Conservation (phyloP, 208 protist genomes). For the Trichomonas tenax region DNA sequence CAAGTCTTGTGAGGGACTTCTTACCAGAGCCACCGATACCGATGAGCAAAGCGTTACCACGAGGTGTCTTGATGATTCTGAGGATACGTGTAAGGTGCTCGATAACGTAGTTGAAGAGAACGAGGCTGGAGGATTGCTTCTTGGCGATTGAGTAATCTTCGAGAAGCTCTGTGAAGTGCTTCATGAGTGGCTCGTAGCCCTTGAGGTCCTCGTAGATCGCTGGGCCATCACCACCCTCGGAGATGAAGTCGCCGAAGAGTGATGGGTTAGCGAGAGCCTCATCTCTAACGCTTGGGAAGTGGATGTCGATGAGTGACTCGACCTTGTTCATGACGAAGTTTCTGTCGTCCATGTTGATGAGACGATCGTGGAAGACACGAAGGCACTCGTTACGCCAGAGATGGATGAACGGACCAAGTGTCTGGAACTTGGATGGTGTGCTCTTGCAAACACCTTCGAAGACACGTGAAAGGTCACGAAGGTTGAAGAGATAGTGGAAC, state of each 20-base stretch:
- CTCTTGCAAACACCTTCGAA: conserved; percentile 86
- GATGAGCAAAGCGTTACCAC: conserved; percentile 85
- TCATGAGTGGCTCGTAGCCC: conserved; percentile 54
- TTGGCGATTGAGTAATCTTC: conserved; percentile 72
- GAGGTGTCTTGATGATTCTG: conserved; percentile 75
- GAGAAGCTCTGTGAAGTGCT: conserved; percentile 65
- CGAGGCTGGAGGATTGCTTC: conserved; percentile 74
- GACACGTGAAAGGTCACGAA: conserved; percentile 84
- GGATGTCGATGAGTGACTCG: conserved; percentile 50
- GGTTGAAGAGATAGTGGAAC: conserved; percentile 98
- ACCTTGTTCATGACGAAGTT: conserved; percentile 59
- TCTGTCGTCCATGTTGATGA: conserved; percentile 74
- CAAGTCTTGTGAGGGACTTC: conserved; percentile 79
- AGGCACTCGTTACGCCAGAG: conserved; percentile 91
- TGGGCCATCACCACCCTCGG: conserved; percentile 36
- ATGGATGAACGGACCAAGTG: conserved; percentile 54
- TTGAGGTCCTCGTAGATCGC: conserved; percentile 31
- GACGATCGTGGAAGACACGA: conserved; percentile 86
- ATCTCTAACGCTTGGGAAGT: conserved; percentile 46
- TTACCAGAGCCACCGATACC: conserved; percentile 90
- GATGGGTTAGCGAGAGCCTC: conserved; percentile 62
- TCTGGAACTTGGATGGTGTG: conserved; percentile 67
- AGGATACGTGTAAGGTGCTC: conserved; percentile 83
- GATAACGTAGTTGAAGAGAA: conserved; percentile 94
- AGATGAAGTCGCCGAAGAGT: conserved; percentile 85